Percentiles rank a stretch among this genome's conserved stretches.
These are phyloP conservation scores for Talaromyces verruculosus DNA, from an alignment of 2,329 filamentous ascomycete species.

Conservation along the genomic window DNA sequence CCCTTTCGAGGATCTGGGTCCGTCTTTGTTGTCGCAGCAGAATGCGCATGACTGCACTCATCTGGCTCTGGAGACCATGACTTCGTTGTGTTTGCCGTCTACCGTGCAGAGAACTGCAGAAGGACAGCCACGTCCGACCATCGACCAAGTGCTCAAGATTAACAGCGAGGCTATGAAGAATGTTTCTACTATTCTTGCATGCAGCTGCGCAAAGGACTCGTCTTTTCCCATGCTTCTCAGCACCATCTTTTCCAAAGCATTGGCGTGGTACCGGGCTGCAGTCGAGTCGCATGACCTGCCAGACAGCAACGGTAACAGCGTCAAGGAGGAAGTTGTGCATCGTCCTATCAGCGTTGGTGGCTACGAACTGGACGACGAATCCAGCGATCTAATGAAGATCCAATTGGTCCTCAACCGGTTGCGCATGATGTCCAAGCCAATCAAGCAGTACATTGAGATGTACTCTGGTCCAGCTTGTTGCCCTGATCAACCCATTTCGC, in stretches of 20 bases:
- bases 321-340: conserved; percentile 21
- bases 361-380: conserved; percentile 23
- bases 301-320: conserved; percentile 9
- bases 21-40: conserved; percentile 16
- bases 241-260: conserved; percentile 21
- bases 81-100: conserved; percentile 19
- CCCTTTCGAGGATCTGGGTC: conserved; percentile 17
- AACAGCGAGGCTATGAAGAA: conserved; percentile 22
- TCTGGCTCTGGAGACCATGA: conserved; percentile 20
- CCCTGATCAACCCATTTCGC: conserved; percentile 5
- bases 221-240: conserved; percentile 22
- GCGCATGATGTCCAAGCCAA: conserved; percentile 21
- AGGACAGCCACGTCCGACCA: conserved; percentile 22
- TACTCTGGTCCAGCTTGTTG: conserved; percentile 5
- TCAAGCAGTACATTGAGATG: conserved; percentile 16
- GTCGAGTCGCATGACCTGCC: conserved; percentile 10
- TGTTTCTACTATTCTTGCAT: conserved; percentile 19
- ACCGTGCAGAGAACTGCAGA: conserved; percentile 19
- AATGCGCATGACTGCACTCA: conserved; percentile 21
- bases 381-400: conserved; percentile 20
- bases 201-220: conserved; percentile 22
- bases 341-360: conserved; percentile 22
- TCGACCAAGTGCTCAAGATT: conserved; percentile 22
- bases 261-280: conserved; percentile 23
- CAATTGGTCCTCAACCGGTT: conserved; percentile 21